These are phyloP conservation scores for Monilinia laxa DNA, from an alignment of 2,329 filamentous ascomycete species.

Conservation along the genomic window DNA sequence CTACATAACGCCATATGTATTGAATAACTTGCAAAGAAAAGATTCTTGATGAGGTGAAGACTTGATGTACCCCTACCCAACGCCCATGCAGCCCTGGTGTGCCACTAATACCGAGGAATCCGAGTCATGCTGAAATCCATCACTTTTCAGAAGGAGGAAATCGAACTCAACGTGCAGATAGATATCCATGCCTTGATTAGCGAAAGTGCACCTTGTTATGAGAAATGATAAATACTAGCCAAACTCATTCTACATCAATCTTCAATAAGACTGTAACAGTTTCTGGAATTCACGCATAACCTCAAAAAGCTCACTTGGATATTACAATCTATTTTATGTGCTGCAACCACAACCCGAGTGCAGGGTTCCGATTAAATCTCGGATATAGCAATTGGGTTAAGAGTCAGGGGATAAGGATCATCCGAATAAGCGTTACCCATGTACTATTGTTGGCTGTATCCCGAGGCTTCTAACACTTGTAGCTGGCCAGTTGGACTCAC, in stretches of 20 bases:
- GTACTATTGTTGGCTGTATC: neutral
- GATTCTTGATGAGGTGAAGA: neutral
- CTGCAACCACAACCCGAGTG: neutral
- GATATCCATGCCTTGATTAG: constrained; percentile 11
- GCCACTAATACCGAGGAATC: neutral
- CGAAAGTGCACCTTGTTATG: neutral
- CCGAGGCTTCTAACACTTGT: neutral
- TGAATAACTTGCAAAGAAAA: too few relatives aligned
- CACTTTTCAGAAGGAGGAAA: neutral
- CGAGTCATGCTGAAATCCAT: neutral
- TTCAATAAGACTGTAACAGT: neutral
- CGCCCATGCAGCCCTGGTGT: neutral
- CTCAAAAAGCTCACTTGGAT: neutral
- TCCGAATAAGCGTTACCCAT: neutral
- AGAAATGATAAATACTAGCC: neutral
- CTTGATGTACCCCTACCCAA: neutral
- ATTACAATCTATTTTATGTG: neutral
- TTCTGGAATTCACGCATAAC: neutral
- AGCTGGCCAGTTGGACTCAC: neutral
- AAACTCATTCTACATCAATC: neutral
- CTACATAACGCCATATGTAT: too few relatives aligned
- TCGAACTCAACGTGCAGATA: neutral
- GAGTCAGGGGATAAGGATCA: neutral
- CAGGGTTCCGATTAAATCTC: neutral
- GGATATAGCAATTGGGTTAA: neutral